A percentile compares a stretch with the other conserved stretches of the same genome.
Conservation (phyloP, 192 early-diverging fungal species). For the Gaertneriomyces semiglobifer region DNA sequence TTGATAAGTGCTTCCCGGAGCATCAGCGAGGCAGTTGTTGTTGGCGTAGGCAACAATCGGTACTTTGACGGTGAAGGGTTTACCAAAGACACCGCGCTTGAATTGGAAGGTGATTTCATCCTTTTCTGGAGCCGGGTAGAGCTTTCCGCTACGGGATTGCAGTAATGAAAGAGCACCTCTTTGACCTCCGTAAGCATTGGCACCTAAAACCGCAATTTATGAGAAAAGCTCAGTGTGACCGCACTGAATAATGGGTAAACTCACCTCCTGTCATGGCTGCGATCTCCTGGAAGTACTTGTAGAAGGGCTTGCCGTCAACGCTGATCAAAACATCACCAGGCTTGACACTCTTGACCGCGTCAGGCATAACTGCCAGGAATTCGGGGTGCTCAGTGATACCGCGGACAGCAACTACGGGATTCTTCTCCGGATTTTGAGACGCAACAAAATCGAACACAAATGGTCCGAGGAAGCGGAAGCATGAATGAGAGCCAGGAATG, state of each 20-base stretch:
- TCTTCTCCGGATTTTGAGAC: conserved; percentile 14
- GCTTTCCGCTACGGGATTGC: not conserved
- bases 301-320: conserved; percentile 13
- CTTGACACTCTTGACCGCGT: not conserved
- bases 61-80: conserved; percentile 9
- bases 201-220: not conserved
- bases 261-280: too few species aligned
- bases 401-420: conserved; percentile 6
- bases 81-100: not conserved
- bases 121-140: conserved; percentile 12
- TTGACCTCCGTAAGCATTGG: conserved; percentile 19
- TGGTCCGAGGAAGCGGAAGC: conserved; percentile 12
- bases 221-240: not conserved
- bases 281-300: conserved; percentile 13
- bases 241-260: too few species aligned
- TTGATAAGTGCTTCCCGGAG: not conserved
- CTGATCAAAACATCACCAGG: conserved; percentile 15
- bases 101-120: conserved; percentile 16
- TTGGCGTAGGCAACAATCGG: conserved; percentile 4
- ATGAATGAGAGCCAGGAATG: conserved; percentile 18
- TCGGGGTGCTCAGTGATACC: not conserved
- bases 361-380: not conserved
- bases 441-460: conserved; percentile 13
- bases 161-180: conserved; percentile 10
- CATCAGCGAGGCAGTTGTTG: conserved; percentile 16